Conservation (phyloP, 2,329 filamentous ascomycete genomes). For the Trichocomaceae sp. region DNA sequence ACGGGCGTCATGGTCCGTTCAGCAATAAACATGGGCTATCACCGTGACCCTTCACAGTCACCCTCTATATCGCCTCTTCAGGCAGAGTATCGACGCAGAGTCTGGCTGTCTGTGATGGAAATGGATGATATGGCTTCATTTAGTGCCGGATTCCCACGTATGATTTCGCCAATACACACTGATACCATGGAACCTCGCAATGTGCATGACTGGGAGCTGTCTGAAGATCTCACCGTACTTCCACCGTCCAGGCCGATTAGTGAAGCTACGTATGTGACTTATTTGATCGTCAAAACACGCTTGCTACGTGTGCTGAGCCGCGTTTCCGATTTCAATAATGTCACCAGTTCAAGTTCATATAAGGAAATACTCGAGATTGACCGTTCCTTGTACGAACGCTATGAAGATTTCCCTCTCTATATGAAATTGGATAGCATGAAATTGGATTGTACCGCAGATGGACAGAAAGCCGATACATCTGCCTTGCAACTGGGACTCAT, state of each 20-base stretch:
- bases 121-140: constrained; percentile 60
- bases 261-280: constrained; percentile 52
- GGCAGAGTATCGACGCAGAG: constrained; percentile 50
- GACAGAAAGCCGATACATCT: constrained; percentile 4
- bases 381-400: constrained; percentile 48
- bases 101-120: constrained; percentile 48
- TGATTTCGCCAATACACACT: constrained; percentile 57
- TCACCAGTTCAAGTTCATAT: constrained; percentile 41
- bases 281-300: constrained; percentile 43
- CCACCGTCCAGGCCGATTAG: constrained; percentile 51
- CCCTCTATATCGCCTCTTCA: constrained; percentile 54
- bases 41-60: constrained; percentile 50
- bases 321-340: constrained; percentile 37
- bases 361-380: constrained; percentile 59
- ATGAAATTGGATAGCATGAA: constrained; percentile 5
- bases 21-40: constrained; percentile 61
- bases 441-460: neutral
- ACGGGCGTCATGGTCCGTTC: constrained; percentile 55
- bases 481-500: constrained; percentile 31
- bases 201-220: constrained; percentile 59
- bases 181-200: constrained; percentile 58
- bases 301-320: constrained; percentile 39
- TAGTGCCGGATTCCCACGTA: constrained; percentile 60
- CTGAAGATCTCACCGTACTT: constrained; percentile 47
- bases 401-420: constrained; percentile 67